A percentile compares a stretch with the other conserved stretches of the same genome.
These are phyloP conservation scores for Hypoxylon cercidicola DNA, from an alignment of 495 filamentous ascomycete genomes.

Conservation along the genomic window DNA sequence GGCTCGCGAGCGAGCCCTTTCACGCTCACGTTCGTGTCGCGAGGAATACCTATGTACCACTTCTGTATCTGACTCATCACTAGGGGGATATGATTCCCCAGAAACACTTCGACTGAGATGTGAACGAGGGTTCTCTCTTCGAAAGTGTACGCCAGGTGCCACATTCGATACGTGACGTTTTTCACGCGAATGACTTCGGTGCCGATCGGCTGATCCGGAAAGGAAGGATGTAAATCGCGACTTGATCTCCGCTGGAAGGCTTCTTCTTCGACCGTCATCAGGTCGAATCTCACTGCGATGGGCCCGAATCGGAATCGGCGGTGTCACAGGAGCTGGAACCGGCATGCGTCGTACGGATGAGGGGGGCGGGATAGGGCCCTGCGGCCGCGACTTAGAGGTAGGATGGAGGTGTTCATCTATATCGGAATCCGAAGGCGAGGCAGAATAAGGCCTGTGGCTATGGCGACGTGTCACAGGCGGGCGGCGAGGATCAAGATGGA, in stretches of 20 bases:
- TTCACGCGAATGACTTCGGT: constrained; percentile 44
- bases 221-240: constrained; percentile 45
- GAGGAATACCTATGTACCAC: constrained; percentile 26
- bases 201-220: constrained; percentile 35
- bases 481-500: constrained; percentile 41
- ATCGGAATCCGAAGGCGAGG: constrained; percentile 34
- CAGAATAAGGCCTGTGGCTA: constrained; percentile 42
- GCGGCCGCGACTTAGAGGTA: constrained; percentile 27
- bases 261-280: constrained; percentile 41
- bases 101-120: constrained; percentile 45
- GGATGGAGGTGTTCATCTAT: constrained; percentile 33
- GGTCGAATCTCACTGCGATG: constrained; percentile 39
- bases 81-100: constrained; percentile 38
- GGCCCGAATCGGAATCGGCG: constrained; percentile 28
- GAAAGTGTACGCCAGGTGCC: constrained; percentile 30
- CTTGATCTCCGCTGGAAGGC: constrained; percentile 42
- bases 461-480: constrained; percentile 39
- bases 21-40: constrained; percentile 39
- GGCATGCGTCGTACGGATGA: constrained; percentile 42
- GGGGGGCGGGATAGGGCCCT: constrained; percentile 37
- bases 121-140: constrained; percentile 31
- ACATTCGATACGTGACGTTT: constrained; percentile 13
- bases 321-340: constrained; percentile 25
- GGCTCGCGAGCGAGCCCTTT: constrained; percentile 41
- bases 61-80: constrained; percentile 44